Conservation (phyloP, 768 basidiomycete species). For the Imleria badia region DNA sequence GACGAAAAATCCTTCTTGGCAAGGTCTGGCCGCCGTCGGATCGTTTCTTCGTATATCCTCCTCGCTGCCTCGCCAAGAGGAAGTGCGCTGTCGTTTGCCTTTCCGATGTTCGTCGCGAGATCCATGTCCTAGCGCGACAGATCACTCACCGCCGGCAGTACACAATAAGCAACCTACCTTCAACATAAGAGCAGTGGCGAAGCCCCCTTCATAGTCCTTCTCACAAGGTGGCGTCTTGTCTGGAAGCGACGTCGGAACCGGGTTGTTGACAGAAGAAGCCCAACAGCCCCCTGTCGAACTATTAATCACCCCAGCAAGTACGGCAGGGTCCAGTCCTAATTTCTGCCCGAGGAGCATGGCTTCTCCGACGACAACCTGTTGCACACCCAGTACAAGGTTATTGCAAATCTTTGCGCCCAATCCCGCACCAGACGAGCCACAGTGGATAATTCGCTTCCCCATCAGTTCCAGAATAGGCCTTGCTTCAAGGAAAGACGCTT, state of each 20-base stretch:
- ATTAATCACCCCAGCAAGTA: conserved; percentile 83
- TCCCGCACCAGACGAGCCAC: conserved; percentile 79
- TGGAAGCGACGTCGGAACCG: conserved; percentile 71
- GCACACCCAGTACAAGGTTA: conserved; percentile 74
- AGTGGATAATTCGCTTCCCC: conserved; percentile 82
- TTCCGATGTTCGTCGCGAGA: conserved; percentile 67
- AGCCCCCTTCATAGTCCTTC: conserved; percentile 81
- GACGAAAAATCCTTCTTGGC: conserved; percentile 77
- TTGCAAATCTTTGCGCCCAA: conserved; percentile 91
- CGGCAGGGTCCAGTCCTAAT: conserved; percentile 73
- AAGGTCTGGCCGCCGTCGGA: conserved; percentile 56
- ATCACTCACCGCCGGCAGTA: conserved; percentile 5
- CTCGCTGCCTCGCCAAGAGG: conserved; percentile 68
- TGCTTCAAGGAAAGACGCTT: conserved; percentile 54
- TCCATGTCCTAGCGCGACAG: conserved; percentile 68
- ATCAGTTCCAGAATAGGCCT: conserved; percentile 64
- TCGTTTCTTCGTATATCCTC: conserved; percentile 57
- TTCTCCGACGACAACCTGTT: conserved; percentile 85
- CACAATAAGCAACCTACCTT: conserved; percentile 48
- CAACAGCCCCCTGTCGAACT: conserved; percentile 83
- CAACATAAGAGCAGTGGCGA: conserved; percentile 79
- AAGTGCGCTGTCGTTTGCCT: conserved; percentile 46
- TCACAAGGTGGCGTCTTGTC: conserved; percentile 80
- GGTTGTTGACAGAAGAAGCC: conserved; percentile 86
- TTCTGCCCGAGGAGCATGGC: conserved; percentile 85